Percentiles rank a stretch among this genome's conserved stretches.
These are phyloP conservation scores for Fomitiporia mediterranea DNA, from an alignment of 1,284 basidiomycete species.

Conservation along the genomic window DNA sequence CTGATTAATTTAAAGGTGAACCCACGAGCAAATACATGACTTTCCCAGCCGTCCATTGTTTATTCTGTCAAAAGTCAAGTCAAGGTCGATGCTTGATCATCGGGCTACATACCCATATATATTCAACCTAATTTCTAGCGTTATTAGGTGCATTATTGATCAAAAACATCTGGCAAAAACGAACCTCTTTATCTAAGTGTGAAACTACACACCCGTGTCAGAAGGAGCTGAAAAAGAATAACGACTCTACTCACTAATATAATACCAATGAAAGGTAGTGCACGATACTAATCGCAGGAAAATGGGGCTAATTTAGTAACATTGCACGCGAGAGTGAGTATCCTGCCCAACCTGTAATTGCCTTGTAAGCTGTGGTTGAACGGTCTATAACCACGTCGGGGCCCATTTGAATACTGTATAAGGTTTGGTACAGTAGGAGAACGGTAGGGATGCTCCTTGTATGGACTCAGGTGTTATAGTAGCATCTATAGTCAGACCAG, in stretches of 20 bases:
- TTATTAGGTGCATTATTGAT: neutral
- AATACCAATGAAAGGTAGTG: neutral
- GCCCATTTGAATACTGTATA: too few species aligned
- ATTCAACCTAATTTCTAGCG: neutral
- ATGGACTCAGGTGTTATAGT: too few species aligned
- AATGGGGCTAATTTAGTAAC: neutral
- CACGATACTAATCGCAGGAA: neutral
- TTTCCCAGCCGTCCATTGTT: slow-evolving; percentile 8
- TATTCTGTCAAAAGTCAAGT: too few species aligned
- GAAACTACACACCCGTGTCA: neutral
- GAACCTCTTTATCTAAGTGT: neutral
- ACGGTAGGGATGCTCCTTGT: too few species aligned
- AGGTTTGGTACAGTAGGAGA: too few species aligned
- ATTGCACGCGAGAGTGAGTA: neutral
- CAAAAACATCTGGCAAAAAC: too few species aligned
- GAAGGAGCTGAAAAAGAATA: neutral
- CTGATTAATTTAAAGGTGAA: neutral
- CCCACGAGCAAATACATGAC: slow-evolving; percentile 2
- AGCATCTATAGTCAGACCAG: too few species aligned
- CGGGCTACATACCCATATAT: slow-evolving; percentile 7
- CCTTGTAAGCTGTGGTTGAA: neutral
- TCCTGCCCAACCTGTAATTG: neutral
- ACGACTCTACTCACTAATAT: neutral
- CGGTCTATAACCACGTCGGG: too few species aligned
- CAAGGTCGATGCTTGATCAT: too few species aligned